phyloP scores from a whole-genome alignment of 139 green algal species.

The Haematococcus lacustris region DNA sequence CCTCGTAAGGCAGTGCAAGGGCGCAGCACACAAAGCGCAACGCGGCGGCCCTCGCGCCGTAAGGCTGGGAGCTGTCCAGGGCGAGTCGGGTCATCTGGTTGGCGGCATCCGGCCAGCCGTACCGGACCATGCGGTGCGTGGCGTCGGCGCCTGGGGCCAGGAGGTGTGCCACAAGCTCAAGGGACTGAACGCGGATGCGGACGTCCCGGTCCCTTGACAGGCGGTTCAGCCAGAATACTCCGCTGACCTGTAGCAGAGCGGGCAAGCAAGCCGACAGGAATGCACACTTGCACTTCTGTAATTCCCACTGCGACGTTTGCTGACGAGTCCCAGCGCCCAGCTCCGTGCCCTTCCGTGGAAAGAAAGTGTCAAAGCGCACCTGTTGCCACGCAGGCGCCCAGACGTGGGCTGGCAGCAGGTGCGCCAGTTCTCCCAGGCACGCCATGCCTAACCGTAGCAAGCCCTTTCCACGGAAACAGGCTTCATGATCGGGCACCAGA shows the following conservation, averaged over 20 bases:
- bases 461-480: constrained; percentile 41
- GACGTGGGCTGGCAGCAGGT: constrained; percentile 13
- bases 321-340: too few species aligned
- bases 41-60: constrained; percentile 30
- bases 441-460: constrained; percentile 19
- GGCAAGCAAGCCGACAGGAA: too few species aligned
- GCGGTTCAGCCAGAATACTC: constrained; percentile 37
- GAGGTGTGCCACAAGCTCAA: constrained; percentile 24
- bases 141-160: constrained; percentile 14
- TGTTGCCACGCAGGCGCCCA: constrained; percentile 32
- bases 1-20: background rate
- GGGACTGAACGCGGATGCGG: constrained; percentile 10
- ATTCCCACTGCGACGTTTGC: too few species aligned
- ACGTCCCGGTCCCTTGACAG: constrained; percentile 26
- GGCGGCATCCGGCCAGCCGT: constrained; percentile 37
- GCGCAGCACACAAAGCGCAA: constrained; percentile 19
- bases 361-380: too few species aligned
- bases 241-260: constrained; percentile 41
- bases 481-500: too few species aligned
- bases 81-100: constrained; percentile 15
- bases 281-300: too few species aligned
- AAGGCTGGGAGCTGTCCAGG: background rate
- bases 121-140: constrained; percentile 26
- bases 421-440: constrained; percentile 20
- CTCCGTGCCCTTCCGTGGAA: too few species aligned